Evolutionary conservation across 306 rosid genomes (phyloP).

Genomic region (Echinosophora koreensis): DNA sequence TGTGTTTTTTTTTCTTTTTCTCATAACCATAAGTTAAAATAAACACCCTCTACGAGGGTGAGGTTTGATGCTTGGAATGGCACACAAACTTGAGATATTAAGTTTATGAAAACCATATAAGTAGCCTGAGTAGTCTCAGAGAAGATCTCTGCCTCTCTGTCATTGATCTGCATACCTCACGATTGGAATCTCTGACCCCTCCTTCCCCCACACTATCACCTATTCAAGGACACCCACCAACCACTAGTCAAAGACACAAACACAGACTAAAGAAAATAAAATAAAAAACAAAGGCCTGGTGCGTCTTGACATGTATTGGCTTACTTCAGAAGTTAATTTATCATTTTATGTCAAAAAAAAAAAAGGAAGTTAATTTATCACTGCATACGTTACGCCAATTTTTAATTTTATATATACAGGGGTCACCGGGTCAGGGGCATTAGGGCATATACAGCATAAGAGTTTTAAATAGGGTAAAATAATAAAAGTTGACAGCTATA

Average conservation of each 20-base stretch:
- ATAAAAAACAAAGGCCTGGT: background rate
- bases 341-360: too few species aligned
- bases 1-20: too few species aligned
- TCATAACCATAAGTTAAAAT: too few species aligned
- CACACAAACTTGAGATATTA: conserved; percentile 9
- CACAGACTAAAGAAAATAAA: conserved; percentile 11
- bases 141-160: conserved; percentile 54
- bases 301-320: background rate
- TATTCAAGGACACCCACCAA: background rate
- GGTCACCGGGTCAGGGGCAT: too few species aligned
- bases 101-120: conserved; percentile 34
- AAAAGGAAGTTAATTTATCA: too few species aligned
- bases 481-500: too few species aligned
- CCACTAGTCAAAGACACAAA: conserved; percentile 23
- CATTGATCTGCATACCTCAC: conserved; percentile 54
- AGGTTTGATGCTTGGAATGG: conserved; percentile 26
- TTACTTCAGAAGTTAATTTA: too few species aligned
- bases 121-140: conserved; percentile 38
- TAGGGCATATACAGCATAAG: too few species aligned
- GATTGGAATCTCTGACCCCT: conserved; percentile 56
- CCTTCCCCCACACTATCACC: background rate
- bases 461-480: too few species aligned
- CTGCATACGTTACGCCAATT: too few species aligned
- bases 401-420: too few species aligned
- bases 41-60: background rate